These are phyloP conservation scores for Nephelium lappaceum DNA, from an alignment of 345 rosid genomes.

Conservation along the genomic window DNA sequence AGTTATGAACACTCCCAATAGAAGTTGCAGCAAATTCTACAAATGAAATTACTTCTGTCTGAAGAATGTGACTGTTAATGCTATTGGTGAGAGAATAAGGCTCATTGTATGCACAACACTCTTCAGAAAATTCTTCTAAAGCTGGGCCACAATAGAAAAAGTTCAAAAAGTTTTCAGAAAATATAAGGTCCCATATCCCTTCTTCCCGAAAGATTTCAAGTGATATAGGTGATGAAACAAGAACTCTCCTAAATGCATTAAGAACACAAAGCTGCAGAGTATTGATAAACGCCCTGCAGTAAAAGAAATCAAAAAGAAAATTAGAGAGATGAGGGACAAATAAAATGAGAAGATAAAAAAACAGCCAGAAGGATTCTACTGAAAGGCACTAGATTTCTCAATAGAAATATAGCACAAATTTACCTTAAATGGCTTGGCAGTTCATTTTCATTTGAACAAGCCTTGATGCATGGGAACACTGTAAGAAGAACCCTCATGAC, in stretches of 20 bases:
- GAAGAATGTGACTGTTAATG: constrained; percentile 38
- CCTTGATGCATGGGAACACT: constrained; percentile 69
- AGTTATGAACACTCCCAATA: constrained; percentile 53
- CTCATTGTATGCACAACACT: constrained; percentile 25
- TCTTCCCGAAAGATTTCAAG: constrained; percentile 63
- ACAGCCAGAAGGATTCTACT: constrained; percentile 14
- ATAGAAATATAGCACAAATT: background rate
- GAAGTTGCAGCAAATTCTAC: constrained; percentile 70
- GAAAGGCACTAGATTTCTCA: constrained; percentile 3
- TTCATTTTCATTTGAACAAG: constrained; percentile 59
- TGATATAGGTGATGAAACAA: constrained; percentile 50
- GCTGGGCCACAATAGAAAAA: constrained; percentile 56
- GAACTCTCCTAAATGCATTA: constrained; percentile 53
- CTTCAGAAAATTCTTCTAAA: constrained; percentile 43
- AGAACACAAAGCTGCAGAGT: constrained; percentile 58
- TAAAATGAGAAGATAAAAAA: constrained; percentile 12
- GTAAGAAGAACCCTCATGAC: constrained; percentile 56
- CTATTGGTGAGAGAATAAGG: constrained; percentile 25
- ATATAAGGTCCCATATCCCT: constrained; percentile 74
- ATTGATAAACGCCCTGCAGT: constrained; percentile 50
- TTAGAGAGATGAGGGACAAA: background rate
- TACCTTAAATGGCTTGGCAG: constrained; percentile 63
- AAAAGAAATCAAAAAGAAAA: constrained; percentile 4
- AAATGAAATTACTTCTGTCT: constrained; percentile 58
- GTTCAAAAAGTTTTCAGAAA: constrained; percentile 68